A percentile compares a stretch with the other conserved stretches of the same genome.
Conservation (phyloP, 2,329 filamentous ascomycete genomes). For the Colletotrichum sp. region DNA sequence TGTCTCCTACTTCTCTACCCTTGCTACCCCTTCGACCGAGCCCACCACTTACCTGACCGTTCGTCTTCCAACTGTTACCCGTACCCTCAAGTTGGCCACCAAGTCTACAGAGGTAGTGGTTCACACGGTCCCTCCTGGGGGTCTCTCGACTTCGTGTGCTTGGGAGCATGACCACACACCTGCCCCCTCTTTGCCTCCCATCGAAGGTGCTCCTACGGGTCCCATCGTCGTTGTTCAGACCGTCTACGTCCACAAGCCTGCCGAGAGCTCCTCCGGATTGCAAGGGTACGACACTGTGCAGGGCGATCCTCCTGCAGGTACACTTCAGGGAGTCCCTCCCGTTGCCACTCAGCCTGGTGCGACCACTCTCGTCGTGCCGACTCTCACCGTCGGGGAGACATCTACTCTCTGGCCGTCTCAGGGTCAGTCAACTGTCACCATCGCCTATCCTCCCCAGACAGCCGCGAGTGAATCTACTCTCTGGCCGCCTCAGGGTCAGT, state of each 20-base stretch:
- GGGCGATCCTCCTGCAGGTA: neutral
- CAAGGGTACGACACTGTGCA: neutral
- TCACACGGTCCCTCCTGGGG: neutral
- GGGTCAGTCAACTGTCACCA: neutral
- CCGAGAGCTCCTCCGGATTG: neutral
- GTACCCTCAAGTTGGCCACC: constrained; percentile 1
- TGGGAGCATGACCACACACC: neutral
- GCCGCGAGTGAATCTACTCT: neutral
- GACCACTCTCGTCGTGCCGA: too few species aligned
- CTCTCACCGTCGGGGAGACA: neutral
- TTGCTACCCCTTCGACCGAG: neutral
- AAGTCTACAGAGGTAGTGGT: neutral
- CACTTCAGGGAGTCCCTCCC: neutral
- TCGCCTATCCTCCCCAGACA: neutral
- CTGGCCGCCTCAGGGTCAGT: neutral
- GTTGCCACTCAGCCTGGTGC: neutral
- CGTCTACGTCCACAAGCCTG: neutral
- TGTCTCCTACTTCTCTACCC: neutral
- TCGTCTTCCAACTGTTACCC: constrained; percentile 10
- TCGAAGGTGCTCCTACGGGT: neutral
- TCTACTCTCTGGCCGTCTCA: neutral
- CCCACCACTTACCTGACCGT: constrained; percentile 2
- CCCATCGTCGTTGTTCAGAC: constrained; percentile 3
- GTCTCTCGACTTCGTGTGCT: neutral
- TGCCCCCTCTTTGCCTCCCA: neutral